These are phyloP conservation scores for Yueomyces sp. DNA, from an alignment of 805 yeast species.

Conservation along the genomic window DNA sequence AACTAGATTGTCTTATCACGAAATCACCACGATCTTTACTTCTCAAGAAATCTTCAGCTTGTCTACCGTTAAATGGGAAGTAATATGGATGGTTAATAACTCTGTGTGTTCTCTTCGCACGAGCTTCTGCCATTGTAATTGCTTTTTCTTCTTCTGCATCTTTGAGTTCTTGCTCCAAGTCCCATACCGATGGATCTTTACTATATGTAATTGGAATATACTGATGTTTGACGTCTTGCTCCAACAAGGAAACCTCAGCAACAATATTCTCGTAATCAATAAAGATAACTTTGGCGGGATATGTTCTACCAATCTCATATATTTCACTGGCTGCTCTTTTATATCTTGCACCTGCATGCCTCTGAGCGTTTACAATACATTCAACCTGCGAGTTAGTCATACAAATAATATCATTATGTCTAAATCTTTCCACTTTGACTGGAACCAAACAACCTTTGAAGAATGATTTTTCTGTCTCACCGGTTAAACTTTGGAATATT, in stretches of 20 bases:
- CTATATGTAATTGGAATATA: slow-evolving; percentile 25
- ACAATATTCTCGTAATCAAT: slow-evolving; percentile 64
- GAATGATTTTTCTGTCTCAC: slow-evolving; percentile 64
- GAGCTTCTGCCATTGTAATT: slow-evolving; percentile 43
- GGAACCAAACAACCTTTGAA: slow-evolving; percentile 62
- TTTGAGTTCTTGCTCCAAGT: slow-evolving; percentile 55
- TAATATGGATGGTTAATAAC: slow-evolving; percentile 86
- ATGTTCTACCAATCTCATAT: slow-evolving; percentile 59
- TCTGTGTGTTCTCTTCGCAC: slow-evolving; percentile 51
- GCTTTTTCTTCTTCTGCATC: slow-evolving; percentile 45
- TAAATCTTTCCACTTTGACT: slow-evolving; percentile 46
- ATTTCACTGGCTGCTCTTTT: slow-evolving; percentile 34
- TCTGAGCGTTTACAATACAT: slow-evolving; percentile 39
- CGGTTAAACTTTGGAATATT: slow-evolving; percentile 79
- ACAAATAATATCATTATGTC: slow-evolving; percentile 29
- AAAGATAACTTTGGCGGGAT: slow-evolving; percentile 64
- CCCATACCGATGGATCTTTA: slow-evolving; percentile 65
- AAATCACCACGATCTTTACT: slow-evolving; percentile 82
- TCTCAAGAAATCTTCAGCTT: slow-evolving; percentile 89
- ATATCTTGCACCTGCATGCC: slow-evolving; percentile 31
- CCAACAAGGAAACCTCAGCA: slow-evolving; percentile 60
- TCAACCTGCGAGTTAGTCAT: slow-evolving; percentile 50
- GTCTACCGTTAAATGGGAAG: slow-evolving; percentile 66
- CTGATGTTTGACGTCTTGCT: slow-evolving; percentile 46
- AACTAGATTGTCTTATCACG: slow-evolving; percentile 88